A percentile compares a stretch with the other conserved stretches of the same genome.
phyloP scores from a whole-genome alignment of 306 rosid species.

The Cicer arietinum region DNA sequence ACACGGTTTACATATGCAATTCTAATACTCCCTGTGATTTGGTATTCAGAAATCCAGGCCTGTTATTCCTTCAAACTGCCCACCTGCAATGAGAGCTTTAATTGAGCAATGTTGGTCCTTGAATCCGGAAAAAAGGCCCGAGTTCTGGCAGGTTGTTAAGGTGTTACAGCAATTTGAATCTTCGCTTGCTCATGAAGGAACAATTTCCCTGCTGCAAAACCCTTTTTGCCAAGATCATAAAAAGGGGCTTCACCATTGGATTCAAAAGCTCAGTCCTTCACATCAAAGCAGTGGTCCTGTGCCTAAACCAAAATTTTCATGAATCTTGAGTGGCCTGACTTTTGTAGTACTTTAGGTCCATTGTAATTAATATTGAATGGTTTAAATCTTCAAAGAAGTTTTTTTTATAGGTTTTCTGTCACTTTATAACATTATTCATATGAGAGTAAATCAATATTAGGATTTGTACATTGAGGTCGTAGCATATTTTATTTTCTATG shows the following conservation, averaged over 20 bases:
- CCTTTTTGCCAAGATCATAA: constrained; percentile 74
- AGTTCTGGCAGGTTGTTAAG: constrained; percentile 91
- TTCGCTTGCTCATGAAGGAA: constrained; percentile 73
- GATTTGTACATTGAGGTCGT: constrained; percentile 53
- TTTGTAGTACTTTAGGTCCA: constrained; percentile 61
- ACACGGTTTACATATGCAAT: constrained; percentile 16
- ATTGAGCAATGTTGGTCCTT: constrained; percentile 91
- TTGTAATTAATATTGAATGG: constrained; percentile 71
- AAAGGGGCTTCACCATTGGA: constrained; percentile 87
- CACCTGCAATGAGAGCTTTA: constrained; percentile 72
- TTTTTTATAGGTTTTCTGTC: constrained; percentile 52
- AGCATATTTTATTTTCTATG: constrained; percentile 38
- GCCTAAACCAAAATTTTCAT: constrained; percentile 85
- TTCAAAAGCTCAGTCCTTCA: constrained; percentile 84
- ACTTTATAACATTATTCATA: constrained; percentile 47
- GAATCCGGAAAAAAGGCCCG: constrained; percentile 83
- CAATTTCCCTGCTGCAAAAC: constrained; percentile 61
- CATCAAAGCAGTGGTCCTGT: constrained; percentile 56
- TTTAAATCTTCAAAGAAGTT: constrained; percentile 45
- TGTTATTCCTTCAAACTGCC: constrained; percentile 70
- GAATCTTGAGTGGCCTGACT: constrained; percentile 57
- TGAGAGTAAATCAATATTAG: constrained; percentile 56
- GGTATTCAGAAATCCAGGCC: constrained; percentile 77
- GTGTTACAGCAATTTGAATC: constrained; percentile 78
- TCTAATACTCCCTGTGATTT: constrained; percentile 41